Percentiles rank a stretch among this genome's conserved stretches.
Evolutionary conservation across 2,329 filamentous ascomycete genomes (phyloP).

Genomic region (Microdochium bolleyi): DNA sequence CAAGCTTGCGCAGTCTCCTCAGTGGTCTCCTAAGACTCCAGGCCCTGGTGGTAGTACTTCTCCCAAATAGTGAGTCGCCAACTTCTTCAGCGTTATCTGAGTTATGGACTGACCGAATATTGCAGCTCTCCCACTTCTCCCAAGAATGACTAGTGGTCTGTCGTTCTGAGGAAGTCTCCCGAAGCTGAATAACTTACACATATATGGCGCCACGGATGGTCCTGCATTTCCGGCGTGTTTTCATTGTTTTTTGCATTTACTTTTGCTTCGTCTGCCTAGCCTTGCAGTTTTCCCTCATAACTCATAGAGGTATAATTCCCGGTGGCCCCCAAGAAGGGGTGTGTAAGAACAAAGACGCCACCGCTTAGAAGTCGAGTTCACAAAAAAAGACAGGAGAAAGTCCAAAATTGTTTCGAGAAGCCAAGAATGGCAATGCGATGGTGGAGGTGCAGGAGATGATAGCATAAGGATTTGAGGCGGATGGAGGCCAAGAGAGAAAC

Average conservation of each 20-base stretch:
- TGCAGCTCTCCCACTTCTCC: slow-evolving; percentile 22
- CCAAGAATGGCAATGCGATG: not conserved
- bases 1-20: slow-evolving; percentile 28
- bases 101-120: slow-evolving; percentile 3
- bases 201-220: not conserved
- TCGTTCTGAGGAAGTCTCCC: slow-evolving; percentile 3
- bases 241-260: not conserved
- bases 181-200: slow-evolving; percentile 13
- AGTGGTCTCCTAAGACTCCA: slow-evolving; percentile 35
- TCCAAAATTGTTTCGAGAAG: not conserved
- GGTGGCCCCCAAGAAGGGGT: not conserved
- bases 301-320: not conserved
- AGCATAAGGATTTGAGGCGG: not conserved
- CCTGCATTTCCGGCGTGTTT: not conserved
- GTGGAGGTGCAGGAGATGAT: not conserved
- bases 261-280: not conserved
- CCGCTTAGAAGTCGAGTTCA: not conserved
- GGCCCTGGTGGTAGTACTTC: slow-evolving; percentile 28
- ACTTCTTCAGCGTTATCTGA: not conserved
- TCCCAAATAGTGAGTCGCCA: slow-evolving; percentile 30
- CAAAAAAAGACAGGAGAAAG: not conserved
- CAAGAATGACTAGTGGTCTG: slow-evolving; percentile 14
- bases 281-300: not conserved
- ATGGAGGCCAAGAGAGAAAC: not conserved
- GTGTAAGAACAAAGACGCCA: not conserved